A percentile compares a stretch with the other conserved stretches of the same genome.
These are phyloP conservation scores for Ustilago shanxiensis DNA, from an alignment of 1,284 basidiomycete species.

Conservation along the genomic window DNA sequence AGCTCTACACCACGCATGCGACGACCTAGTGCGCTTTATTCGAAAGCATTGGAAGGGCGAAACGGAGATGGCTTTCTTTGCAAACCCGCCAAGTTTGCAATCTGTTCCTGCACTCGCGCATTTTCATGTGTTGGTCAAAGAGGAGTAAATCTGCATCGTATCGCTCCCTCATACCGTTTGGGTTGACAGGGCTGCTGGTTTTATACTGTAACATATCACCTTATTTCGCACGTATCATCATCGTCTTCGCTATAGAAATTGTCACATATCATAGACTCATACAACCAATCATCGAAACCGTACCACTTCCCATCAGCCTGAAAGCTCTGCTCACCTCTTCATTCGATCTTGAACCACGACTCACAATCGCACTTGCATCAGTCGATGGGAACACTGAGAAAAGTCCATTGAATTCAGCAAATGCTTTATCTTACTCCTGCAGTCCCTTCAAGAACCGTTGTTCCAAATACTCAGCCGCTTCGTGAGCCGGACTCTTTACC, in stretches of 20 bases:
- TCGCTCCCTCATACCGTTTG: no score
- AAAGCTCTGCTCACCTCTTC: no score
- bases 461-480: conserved; percentile 46
- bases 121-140: conserved; percentile 36
- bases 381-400: no score
- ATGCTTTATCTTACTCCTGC: background rate
- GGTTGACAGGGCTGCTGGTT: background rate
- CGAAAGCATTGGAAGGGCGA: conserved; percentile 14
- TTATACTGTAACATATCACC: conserved; percentile 16
- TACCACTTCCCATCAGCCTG: no score
- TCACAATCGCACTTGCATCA: no score
- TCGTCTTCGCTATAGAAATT: no score
- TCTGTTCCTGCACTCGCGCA: conserved; percentile 33
- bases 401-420: background rate
- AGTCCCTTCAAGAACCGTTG: conserved; percentile 21
- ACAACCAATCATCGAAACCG: background rate
- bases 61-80: conserved; percentile 30
- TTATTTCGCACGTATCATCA: background rate
- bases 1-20: background rate
- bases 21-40: conserved; percentile 18
- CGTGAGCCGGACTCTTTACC: conserved; percentile 57
- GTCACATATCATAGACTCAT: background rate
- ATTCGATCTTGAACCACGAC: no score
- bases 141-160: background rate
- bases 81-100: conserved; percentile 42